phyloP scores from a whole-genome alignment of 2,329 filamentous ascomycete genomes.

The Ascochyta fabae region DNA sequence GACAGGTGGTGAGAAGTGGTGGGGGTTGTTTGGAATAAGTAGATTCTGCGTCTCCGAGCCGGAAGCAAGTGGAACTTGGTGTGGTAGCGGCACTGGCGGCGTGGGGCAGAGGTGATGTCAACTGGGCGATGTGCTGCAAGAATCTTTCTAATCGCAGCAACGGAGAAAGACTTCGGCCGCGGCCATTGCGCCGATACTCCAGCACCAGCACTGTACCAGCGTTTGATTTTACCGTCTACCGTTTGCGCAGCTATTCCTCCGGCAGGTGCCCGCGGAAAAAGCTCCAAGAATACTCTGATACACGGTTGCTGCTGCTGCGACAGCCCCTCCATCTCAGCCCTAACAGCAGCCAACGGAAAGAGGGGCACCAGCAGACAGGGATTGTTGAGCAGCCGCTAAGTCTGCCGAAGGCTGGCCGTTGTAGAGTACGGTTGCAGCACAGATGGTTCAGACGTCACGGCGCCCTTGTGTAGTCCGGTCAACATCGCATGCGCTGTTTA shows the following conservation, averaged over 20 bases:
- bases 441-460: conserved; percentile 5
- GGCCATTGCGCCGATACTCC: conserved; percentile 30
- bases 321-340: conserved; percentile 21
- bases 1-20: conserved; percentile 30
- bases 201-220: conserved; percentile 12
- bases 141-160: conserved; percentile 32
- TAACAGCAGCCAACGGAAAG: conserved; percentile 14
- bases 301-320: conserved; percentile 14
- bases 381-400: conserved; percentile 20
- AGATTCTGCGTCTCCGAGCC: conserved; percentile 36
- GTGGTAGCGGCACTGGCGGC: conserved; percentile 33
- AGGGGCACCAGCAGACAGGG: conserved; percentile 19
- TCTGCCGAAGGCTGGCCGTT: conserved; percentile 23
- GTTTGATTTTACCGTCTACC: conserved; percentile 14
- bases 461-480: conserved; percentile 1
- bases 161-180: conserved; percentile 40
- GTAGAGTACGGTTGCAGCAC: conserved; percentile 9
- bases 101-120: conserved; percentile 41
- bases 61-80: conserved; percentile 32
- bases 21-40: conserved; percentile 45
- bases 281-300: conserved; percentile 23
- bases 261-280: conserved; percentile 14
- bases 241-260: conserved; percentile 10
- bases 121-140: conserved; percentile 28
- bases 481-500: background rate